These are phyloP conservation scores for Talaromyces sp. DNA, from an alignment of 2,329 filamentous ascomycete genomes.

Conservation along the genomic window DNA sequence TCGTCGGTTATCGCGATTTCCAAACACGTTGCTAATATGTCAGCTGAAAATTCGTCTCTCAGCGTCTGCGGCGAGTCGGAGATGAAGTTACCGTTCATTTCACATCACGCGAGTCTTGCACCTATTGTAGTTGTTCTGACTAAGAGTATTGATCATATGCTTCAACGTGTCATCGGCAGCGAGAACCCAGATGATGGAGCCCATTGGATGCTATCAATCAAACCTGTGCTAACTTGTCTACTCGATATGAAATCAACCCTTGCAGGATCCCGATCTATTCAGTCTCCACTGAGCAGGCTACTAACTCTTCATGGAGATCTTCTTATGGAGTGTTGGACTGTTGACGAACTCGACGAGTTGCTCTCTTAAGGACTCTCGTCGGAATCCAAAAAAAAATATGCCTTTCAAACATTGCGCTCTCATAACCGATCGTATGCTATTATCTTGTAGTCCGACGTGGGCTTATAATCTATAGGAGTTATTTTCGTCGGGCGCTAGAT, in stretches of 20 bases:
- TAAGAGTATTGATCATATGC: not conserved
- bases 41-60: not conserved
- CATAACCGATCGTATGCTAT: not conserved
- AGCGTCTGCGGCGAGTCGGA: not conserved
- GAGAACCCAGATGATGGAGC: not conserved
- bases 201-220: not conserved
- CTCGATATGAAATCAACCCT: not conserved
- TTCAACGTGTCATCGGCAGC: not conserved
- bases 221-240: not conserved
- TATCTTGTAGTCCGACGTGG: not conserved
- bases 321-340: not conserved
- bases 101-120: conserved; percentile 4
- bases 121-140: conserved; percentile 1
- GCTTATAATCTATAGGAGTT: not conserved
- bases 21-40: not conserved
- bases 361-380: conserved; percentile 21
- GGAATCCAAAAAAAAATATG: not conserved
- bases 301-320: not conserved
- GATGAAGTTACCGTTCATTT: conserved; percentile 6
- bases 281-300: not conserved
- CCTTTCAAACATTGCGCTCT: not conserved
- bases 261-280: not conserved
- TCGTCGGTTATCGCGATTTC: conserved; percentile 1
- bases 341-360: not conserved
- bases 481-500: too few relatives aligned